Conservation (phyloP, 805 yeast genomes). For the Teunomyces panamensis region DNA sequence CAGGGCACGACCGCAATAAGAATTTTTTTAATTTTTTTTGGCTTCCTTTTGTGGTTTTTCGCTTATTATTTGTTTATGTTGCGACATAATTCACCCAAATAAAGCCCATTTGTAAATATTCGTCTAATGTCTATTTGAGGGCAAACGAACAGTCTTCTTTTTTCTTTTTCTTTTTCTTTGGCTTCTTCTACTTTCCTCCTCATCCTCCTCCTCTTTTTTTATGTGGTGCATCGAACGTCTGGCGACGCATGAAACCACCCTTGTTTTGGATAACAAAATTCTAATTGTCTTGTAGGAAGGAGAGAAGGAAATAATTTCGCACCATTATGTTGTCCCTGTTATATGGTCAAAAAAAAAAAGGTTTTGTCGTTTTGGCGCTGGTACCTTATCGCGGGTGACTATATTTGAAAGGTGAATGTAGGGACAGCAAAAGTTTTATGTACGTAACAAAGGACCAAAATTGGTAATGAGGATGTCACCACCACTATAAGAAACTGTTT, state of each 20-base stretch:
- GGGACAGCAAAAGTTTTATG: no score
- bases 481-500: no score
- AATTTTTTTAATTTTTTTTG: not conserved
- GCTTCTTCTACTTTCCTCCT: not conserved
- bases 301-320: no score
- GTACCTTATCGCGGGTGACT: not conserved
- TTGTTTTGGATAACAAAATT: not conserved
- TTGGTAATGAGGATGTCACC: no score
- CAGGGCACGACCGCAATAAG: constrained; percentile 1
- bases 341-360: not conserved
- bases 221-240: not conserved
- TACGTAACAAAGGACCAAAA: no score
- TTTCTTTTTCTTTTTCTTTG: not conserved
- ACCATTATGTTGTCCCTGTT: not conserved
- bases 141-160: not conserved
- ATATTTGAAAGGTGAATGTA: no score
- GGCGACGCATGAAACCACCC: not conserved
- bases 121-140: not conserved
- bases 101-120: constrained; percentile 3
- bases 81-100: not conserved
- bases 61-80: constrained; percentile 1
- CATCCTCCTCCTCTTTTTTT: not conserved
- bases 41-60: not conserved
- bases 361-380: no score
- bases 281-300: not conserved